Percentiles rank a stretch among this genome's conserved stretches.
Conservation (phyloP, 2,329 filamentous ascomycete genomes). For the Xylariaceae sp. region DNA sequence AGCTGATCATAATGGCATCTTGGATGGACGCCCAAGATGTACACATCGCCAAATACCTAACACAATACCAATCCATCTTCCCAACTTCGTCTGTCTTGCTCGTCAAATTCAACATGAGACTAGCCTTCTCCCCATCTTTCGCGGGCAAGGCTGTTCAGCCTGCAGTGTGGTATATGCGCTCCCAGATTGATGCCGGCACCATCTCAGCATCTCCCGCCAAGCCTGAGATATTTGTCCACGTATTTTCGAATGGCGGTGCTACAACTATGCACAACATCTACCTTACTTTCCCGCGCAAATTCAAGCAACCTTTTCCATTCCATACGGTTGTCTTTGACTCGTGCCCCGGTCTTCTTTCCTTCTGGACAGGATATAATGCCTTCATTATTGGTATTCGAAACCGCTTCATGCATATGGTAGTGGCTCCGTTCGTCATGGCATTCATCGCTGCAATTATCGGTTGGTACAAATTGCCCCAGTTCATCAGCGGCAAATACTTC, state of each 20-base stretch:
- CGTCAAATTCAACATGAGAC: constrained; percentile 35
- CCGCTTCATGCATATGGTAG: constrained; percentile 23
- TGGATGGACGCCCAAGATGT: constrained; percentile 49
- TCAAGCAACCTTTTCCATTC: constrained; percentile 31
- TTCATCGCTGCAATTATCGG: constrained; percentile 28
- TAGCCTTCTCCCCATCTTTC: constrained; percentile 30
- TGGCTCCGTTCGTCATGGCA: constrained; percentile 30
- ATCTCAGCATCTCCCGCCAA: constrained; percentile 14
- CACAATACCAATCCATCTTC: constrained; percentile 39
- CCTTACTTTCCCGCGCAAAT: constrained; percentile 26
- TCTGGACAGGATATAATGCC: constrained; percentile 35
- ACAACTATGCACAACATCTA: constrained; percentile 37
- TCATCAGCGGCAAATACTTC: constrained; percentile 25
- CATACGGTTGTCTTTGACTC: constrained; percentile 45
- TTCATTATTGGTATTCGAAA: constrained; percentile 32
- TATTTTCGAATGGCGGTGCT: constrained; percentile 51
- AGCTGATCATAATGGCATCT: constrained; percentile 42
- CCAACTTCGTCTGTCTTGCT: constrained; percentile 43
- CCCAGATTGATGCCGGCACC: constrained; percentile 20
- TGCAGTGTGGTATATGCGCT: constrained; percentile 36
- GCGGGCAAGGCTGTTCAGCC: constrained; percentile 32
- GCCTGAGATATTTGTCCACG: constrained; percentile 40
- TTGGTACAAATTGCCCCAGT: constrained; percentile 21
- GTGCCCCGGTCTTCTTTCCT: constrained; percentile 41
- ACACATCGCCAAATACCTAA: constrained; percentile 49